Evolutionary conservation across 2,329 filamentous ascomycete species (phyloP).

Genomic region (Geosmithia morbida): DNA sequence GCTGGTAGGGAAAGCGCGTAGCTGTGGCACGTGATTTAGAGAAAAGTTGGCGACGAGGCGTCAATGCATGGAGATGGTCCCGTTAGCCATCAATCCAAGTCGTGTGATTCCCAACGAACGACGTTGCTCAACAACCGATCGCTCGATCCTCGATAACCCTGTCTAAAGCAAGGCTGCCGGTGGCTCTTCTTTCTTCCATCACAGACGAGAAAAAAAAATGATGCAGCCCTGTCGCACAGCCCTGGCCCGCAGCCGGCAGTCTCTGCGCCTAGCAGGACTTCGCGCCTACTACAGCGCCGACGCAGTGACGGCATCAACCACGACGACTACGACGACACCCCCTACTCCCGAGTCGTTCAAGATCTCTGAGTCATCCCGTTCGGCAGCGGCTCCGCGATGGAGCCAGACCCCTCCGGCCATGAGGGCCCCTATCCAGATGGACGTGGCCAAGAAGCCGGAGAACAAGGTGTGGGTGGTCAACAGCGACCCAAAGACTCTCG

Average conservation of each 20-base stretch:
- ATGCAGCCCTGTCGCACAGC: slow-evolving; percentile 17
- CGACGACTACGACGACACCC: not conserved
- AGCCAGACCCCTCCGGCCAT: slow-evolving; percentile 53
- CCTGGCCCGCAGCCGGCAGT: slow-evolving; percentile 11
- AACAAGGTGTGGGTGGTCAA: slow-evolving; percentile 56
- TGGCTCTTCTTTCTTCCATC: not conserved
- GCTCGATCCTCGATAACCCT: no score
- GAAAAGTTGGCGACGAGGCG: slow-evolving; percentile 14
- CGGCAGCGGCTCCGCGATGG: slow-evolving; percentile 42
- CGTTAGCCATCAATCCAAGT: not conserved
- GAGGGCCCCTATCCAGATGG: slow-evolving; percentile 54
- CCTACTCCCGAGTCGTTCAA: slow-evolving; percentile 12
- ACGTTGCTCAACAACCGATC: not conserved
- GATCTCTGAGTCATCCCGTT: slow-evolving; percentile 1
- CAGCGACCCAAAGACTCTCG: slow-evolving; percentile 55
- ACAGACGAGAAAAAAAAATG: slow-evolving; percentile 11
- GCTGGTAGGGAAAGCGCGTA: not conserved
- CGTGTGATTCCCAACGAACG: not conserved
- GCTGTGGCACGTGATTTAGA: slow-evolving; percentile 12
- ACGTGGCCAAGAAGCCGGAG: slow-evolving; percentile 36
- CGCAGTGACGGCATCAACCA: slow-evolving; percentile 6
- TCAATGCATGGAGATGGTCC: not conserved
- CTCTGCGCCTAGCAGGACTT: slow-evolving; percentile 9
- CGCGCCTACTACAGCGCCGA: slow-evolving; percentile 16
- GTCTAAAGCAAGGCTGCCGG: not conserved